Base-by-base conservation (phyloP, 352 stramenopile genomes). In the Pythium coloratum region DNA sequence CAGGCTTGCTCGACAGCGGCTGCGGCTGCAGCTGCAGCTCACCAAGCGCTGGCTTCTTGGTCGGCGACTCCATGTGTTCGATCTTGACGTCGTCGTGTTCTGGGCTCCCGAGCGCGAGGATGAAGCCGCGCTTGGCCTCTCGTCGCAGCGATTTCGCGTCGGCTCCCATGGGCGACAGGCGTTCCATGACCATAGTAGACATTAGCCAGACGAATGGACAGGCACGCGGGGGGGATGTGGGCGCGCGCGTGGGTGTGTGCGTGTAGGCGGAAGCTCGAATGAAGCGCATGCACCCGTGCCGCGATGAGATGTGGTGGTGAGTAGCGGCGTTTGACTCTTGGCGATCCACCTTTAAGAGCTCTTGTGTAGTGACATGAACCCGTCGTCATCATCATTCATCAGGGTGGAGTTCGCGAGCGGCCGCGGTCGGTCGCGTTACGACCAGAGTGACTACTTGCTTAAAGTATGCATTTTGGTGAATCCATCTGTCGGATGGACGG, bases 71-170 rank as follows among this genome's bases (percentile, higher is more conserved):
- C 16, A 53, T 34, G 30, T 13, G 33, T 40, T 65, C 57, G 26
- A 32, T 14, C 55, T 70, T 66, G 18, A 64, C 36, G 20, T n/a
- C 30, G 55, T 30, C 42, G 24, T 40, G 10, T 58, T 32, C 51
- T 40, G 51, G 26, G 26, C 6, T 42, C 6, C 18, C 50, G 26
- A 60, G 18, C 9, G 60, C 40, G 36, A 46, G 24, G 32, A 33
- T 56, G 42, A 50, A 63, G 20, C 28, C 32, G 7, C 63, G 63
- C 56, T 69, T 69, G 63, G 49, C 16, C 55, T 69, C 63, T 34
- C 55, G 63, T 64, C 63, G 63, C 55, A 71, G 65, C 54, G 59
- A 65, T 46, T 66, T 67, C 24, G 51, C 59, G 65, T 71, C 65
- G 40, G 50, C 65, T 71, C 65, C 55, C 46, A 71, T 24, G 18